A percentile compares a stretch with the other conserved stretches of the same genome.
Evolutionary conservation across 106 monocot species (phyloP).

Genomic region (Dendrobium officinale): DNA sequence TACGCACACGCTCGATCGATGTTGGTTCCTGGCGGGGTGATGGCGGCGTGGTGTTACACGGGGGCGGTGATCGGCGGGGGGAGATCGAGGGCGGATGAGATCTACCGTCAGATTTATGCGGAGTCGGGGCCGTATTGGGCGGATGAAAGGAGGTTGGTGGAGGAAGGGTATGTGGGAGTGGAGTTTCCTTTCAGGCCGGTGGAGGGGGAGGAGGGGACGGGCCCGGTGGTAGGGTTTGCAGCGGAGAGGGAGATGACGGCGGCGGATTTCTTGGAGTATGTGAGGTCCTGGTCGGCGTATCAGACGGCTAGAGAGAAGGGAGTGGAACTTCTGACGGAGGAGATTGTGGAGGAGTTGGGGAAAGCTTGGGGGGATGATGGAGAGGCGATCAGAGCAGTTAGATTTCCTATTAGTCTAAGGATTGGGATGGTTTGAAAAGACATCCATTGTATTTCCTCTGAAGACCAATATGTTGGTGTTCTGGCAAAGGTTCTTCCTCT

Average conservation of each 20-base stretch:
- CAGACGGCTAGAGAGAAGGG: constrained; percentile 64
- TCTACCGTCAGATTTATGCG: constrained; percentile 28
- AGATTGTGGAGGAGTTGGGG: constrained; percentile 32
- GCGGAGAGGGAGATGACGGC: constrained; percentile 38
- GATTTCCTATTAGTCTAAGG: constrained; percentile 46
- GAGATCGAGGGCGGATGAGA: constrained; percentile 27
- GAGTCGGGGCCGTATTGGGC: constrained; percentile 48
- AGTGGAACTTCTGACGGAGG: constrained; percentile 54
- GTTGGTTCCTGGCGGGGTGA: constrained; percentile 31
- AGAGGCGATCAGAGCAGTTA: constrained; percentile 21
- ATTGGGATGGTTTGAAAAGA: constrained; percentile 34
- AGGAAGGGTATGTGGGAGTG: constrained; percentile 35
- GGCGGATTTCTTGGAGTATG: constrained; percentile 34
- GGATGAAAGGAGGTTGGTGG: constrained; percentile 22
- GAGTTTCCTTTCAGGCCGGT: constrained; percentile 72
- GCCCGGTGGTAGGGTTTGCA: constrained; percentile 49
- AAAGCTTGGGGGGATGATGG: constrained; percentile 45
- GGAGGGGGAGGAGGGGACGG: constrained; percentile 49
- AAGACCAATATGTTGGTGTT: too few relatives aligned
- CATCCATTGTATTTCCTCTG: too few relatives aligned
- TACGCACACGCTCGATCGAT: constrained; percentile 30
- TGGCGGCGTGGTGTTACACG: constrained; percentile 82
- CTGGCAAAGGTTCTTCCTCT: too few relatives aligned
- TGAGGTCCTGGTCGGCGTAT: constrained; percentile 82
- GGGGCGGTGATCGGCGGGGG: constrained; percentile 18